Evolutionary conservation across 2,329 filamentous ascomycete species (phyloP), one percentile per base, ranked within the genome.

Genomic region (Pestalotiopsis sp.): DNA sequence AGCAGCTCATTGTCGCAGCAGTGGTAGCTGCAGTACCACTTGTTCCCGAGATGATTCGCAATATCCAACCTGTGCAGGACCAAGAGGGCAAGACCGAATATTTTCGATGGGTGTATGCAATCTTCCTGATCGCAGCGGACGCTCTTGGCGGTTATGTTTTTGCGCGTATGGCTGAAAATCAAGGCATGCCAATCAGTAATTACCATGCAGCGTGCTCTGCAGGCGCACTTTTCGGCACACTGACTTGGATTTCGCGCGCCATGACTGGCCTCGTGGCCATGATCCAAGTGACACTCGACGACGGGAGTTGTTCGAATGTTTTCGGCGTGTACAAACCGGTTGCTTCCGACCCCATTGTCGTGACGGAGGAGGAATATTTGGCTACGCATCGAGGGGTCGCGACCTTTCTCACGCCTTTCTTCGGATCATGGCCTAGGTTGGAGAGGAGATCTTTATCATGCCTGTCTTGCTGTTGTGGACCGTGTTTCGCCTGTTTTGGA

Each of bases 111-210:
- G 65, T 66, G 31, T 57, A 36, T 59, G 27, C 36, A 23, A 59
- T 66, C 5, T 25, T 58, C 31, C n/a, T 66, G 23, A 59, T 66
- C n/a, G 49, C 25, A 13, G 13, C 65, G 17, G 52, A 66, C 23
- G 65, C 65, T 13, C 52, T 66, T 17, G 65, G 65, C 4, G 65
- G 65, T 14, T 66, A 66, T 27, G 65, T 66, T 14, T 66, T 66
- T 56, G 65, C 65, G 12, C 65, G 65, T 14, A 59, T 66, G 65
- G 65, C 65, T 36, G 23, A 27, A 39, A 66, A 66, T 39, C 65
- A 66, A 36, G 65, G 49, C 49, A 66, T 39, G 65, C 49, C 65
- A 25, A 59, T 66, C 65, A 66, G 65, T 31, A 66, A 59, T 25
- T 66, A 59, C 65, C 45, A 27, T 5, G 65, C 45, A 13, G 65